A percentile compares a stretch with the other conserved stretches of the same genome.
phyloP scores from a whole-genome alignment of 495 filamentous ascomycete genomes.

The Penicillium verhagenii region DNA sequence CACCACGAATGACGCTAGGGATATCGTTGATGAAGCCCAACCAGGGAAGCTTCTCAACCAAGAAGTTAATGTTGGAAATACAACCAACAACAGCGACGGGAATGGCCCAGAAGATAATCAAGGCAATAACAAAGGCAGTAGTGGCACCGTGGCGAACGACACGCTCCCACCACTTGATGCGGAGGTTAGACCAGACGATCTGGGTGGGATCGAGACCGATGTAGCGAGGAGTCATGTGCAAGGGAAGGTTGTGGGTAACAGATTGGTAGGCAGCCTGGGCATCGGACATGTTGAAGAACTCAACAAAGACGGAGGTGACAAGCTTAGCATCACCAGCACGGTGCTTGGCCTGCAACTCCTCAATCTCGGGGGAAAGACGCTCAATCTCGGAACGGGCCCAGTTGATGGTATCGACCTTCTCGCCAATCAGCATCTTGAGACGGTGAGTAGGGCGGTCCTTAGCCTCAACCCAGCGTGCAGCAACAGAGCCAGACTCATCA shows the following conservation, averaged over 20 bases:
- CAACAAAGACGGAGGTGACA: conserved; percentile 66
- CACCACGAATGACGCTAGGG: conserved; percentile 68
- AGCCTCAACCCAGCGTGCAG: conserved; percentile 72
- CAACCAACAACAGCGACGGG: conserved; percentile 82
- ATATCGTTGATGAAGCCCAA: conserved; percentile 73
- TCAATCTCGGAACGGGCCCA: conserved; percentile 84
- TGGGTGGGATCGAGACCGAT: conserved; percentile 84
- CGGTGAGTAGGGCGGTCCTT: conserved; percentile 87
- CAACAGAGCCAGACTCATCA: conserved; percentile 70
- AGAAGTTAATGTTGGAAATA: conserved; percentile 78
- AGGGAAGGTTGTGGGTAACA: conserved; percentile 81
- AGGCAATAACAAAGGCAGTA: conserved; percentile 64
- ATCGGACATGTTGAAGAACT: conserved; percentile 77
- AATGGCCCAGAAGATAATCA: conserved; percentile 93
- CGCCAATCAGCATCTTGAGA: conserved; percentile 74
- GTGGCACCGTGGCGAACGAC: conserved; percentile 70
- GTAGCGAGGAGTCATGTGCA: conserved; percentile 90
- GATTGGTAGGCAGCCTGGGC: conserved; percentile 83
- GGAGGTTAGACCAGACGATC: conserved; percentile 85
- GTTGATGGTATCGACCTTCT: conserved; percentile 83
- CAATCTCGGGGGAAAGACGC: conserved; percentile 75
- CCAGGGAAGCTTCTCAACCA: conserved; percentile 61
- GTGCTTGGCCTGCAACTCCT: conserved; percentile 72
- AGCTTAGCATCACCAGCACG: conserved; percentile 66
- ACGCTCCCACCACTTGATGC: conserved; percentile 85